Evolutionary conservation across 164 flowering plant genomes (phyloP).

Genomic region (Vitis amurensis): DNA sequence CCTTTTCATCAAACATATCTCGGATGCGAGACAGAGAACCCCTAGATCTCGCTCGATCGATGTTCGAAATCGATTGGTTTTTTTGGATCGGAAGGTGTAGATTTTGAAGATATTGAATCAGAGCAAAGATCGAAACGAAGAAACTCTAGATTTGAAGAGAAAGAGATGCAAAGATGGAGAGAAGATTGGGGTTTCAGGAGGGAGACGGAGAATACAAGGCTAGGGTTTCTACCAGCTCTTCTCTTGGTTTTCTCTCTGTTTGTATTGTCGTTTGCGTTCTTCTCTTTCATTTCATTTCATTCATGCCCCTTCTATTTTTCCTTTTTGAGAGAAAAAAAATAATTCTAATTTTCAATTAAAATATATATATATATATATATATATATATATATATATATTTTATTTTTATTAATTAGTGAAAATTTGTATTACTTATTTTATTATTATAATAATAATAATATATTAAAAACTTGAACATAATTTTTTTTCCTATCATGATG

Average conservation of each 20-base stretch:
- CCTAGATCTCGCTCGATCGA: constrained; percentile 2
- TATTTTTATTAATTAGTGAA: no score
- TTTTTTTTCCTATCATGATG: no score
- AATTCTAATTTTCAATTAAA: no score
- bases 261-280: background rate
- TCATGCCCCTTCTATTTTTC: background rate
- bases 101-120: no score
- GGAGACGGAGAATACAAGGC: constrained; percentile 23
- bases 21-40: background rate
- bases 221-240: constrained; percentile 20
- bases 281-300: background rate
- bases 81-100: no score
- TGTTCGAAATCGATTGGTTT: no score
- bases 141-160: background rate
- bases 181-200: background rate
- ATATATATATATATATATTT: no score
- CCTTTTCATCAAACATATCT: background rate
- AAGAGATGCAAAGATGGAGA: background rate
- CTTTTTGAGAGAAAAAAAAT: background rate
- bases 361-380: no score
- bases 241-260: constrained; percentile 17
- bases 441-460: no score
- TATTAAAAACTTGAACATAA: no score
- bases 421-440: no score
- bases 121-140: background rate